Evolutionary conservation across 1,139 yeast species (phyloP).

Genomic region (Sugiyamaella xylanicola): DNA sequence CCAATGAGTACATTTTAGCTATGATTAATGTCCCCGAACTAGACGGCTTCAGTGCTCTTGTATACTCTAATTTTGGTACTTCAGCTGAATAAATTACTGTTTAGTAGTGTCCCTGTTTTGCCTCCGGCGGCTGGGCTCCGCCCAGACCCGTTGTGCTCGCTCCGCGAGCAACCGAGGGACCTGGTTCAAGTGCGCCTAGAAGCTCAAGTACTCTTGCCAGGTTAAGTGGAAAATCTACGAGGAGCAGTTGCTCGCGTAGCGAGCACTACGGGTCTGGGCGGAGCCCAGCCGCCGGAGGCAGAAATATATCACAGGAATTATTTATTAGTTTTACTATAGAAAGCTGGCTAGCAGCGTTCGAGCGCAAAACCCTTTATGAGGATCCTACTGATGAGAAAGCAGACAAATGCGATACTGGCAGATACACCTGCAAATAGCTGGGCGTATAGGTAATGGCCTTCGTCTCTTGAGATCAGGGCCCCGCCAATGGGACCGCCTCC

Average conservation of each 20-base stretch:
- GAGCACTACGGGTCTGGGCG: neutral
- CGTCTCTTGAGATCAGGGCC: slow-evolving; percentile 41
- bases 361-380: slow-evolving; percentile 8
- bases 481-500: slow-evolving; percentile 57
- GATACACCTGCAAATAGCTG: slow-evolving; percentile 28
- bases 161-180: too few relatives aligned
- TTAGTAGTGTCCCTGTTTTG: too few relatives aligned
- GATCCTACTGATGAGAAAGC: slow-evolving; percentile 66
- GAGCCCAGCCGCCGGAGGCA: neutral
- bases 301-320: neutral
- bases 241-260: too few relatives aligned
- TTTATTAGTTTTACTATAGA: neutral
- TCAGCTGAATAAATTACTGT: neutral
- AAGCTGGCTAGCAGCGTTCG: slow-evolving; percentile 1
- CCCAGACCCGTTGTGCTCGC: too few relatives aligned
- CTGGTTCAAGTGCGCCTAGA: too few relatives aligned
- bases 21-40: slow-evolving; percentile 60
- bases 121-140: neutral
- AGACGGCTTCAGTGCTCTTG: slow-evolving; percentile 87
- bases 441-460: slow-evolving; percentile 27
- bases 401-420: slow-evolving; percentile 36
- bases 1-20: slow-evolving; percentile 51
- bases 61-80: slow-evolving; percentile 67
- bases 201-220: too few relatives aligned
- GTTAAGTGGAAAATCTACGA: too few relatives aligned